These are phyloP conservation scores for Plasmodium vivax DNA, from an alignment of 169 alveolate genomes.

Conservation along the genomic window DNA sequence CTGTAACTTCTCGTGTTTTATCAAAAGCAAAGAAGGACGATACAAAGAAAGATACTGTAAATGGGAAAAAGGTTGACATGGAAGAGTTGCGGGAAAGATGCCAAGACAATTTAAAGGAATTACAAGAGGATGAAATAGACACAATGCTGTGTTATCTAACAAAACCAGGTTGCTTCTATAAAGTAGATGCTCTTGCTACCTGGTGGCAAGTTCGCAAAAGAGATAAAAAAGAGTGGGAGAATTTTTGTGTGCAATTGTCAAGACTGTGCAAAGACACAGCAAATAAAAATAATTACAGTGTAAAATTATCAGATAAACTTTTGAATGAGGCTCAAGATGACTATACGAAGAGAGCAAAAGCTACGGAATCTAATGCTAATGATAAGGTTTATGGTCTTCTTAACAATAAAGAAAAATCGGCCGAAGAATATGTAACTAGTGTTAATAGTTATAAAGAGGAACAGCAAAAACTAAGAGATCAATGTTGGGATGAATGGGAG, in stretches of 20 bases:
- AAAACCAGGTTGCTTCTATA: not conserved
- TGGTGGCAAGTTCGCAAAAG: not conserved
- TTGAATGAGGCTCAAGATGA: not conserved
- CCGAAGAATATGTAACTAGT: not conserved
- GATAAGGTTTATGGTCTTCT: not conserved
- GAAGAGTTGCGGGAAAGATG: not conserved
- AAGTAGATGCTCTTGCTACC: not conserved
- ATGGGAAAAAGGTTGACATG: not conserved
- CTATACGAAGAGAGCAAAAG: not conserved
- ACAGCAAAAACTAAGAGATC: not conserved
- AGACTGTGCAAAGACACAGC: not conserved
- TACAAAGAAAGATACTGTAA: not conserved
- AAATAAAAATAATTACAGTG: not conserved
- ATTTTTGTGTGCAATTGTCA: not conserved
- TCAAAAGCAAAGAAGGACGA: not conserved
- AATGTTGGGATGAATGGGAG: not conserved
- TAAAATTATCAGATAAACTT: not conserved
- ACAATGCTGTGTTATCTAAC: not conserved
- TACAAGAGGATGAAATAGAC: not conserved
- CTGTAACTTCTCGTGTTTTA: not conserved
- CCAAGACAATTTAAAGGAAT: not conserved
- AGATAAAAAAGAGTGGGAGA: not conserved
- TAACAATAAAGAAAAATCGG: not conserved
- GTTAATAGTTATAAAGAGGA: not conserved
- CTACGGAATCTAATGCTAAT: not conserved